Conservation (phyloP, 768 basidiomycete species). For the Kwoniella dendrophila region DNA sequence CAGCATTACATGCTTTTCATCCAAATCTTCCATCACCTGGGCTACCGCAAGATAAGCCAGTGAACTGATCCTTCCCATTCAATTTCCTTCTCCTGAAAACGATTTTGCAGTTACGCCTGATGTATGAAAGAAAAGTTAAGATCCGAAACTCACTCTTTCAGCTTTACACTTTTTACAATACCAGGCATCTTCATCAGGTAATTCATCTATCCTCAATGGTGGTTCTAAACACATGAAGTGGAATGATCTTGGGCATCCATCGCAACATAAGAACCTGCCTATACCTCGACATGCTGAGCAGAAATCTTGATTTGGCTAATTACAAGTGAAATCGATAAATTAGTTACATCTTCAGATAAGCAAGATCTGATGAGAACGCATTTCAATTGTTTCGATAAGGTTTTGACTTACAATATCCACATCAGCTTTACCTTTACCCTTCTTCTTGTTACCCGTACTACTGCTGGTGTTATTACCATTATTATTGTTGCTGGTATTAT, state of each 20-base stretch:
- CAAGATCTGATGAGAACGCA: too few species aligned
- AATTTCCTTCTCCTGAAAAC: conserved; percentile 1
- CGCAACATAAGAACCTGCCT: conserved; percentile 91
- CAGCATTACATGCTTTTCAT: too few species aligned
- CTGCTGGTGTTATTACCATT: neutral
- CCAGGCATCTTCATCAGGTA: conserved; percentile 66
- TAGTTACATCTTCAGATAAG: too few species aligned
- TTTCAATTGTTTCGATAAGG: too few species aligned
- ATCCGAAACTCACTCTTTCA: conserved; percentile 65
- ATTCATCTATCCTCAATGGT: conserved; percentile 83
- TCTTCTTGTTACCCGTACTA: conserved; percentile 25
- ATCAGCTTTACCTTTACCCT: conserved; percentile 28
- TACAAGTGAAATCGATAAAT: neutral
- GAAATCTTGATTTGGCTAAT: conserved; percentile 59
- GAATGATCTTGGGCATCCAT: conserved; percentile 93
- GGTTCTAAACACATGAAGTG: conserved; percentile 97
- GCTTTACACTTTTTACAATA: conserved; percentile 57
- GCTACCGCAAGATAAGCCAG: too few species aligned
- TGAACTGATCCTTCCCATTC: neutral
- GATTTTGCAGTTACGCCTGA: too few species aligned
- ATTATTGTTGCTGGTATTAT: neutral
- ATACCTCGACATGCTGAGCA: conserved; percentile 59
- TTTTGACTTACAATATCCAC: conserved; percentile 26
- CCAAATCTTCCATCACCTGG: too few species aligned
- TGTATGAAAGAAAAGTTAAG: neutral